phyloP scores from a whole-genome alignment of 768 basidiomycete species.

The Leccinellum luteum region DNA sequence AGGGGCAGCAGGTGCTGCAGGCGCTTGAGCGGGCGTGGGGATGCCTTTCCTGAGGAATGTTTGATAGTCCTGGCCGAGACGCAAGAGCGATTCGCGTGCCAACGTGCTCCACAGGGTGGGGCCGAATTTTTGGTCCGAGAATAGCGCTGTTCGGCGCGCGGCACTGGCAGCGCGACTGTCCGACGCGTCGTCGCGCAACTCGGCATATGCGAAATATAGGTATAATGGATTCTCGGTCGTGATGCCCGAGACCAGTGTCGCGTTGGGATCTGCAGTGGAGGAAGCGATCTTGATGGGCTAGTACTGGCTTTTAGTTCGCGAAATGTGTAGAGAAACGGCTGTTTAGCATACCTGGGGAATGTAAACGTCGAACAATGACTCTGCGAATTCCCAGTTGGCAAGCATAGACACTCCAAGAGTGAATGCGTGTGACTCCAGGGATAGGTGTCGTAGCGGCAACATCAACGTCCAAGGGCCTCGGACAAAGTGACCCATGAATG shows the following conservation, averaged over 20 bases:
- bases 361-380: slow-evolving; percentile 56
- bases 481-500: slow-evolving; percentile 63
- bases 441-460: slow-evolving; percentile 46
- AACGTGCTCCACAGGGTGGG: slow-evolving; percentile 65
- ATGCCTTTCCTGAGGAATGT: slow-evolving; percentile 57
- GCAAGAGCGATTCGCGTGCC: slow-evolving; percentile 54
- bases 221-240: slow-evolving; percentile 51
- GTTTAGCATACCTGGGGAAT: slow-evolving; percentile 49
- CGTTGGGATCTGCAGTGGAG: slow-evolving; percentile 48
- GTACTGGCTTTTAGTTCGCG: slow-evolving; percentile 1
- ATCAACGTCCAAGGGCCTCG: slow-evolving; percentile 52
- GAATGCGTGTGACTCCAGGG: slow-evolving; percentile 48
- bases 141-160: slow-evolving; percentile 52
- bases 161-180: slow-evolving; percentile 40
- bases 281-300: slow-evolving; percentile 50
- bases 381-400: slow-evolving; percentile 61
- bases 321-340: not conserved
- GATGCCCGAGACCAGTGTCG: slow-evolving; percentile 62
- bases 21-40: slow-evolving; percentile 19
- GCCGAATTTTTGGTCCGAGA: slow-evolving; percentile 64
- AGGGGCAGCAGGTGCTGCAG: slow-evolving; percentile 24
- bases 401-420: slow-evolving; percentile 51
- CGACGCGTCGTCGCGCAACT: slow-evolving; percentile 52
- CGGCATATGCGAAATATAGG: slow-evolving; percentile 65
- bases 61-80: slow-evolving; percentile 70